Evolutionary conservation across 2,329 filamentous ascomycete genomes (phyloP), one percentile per base, ranked within the genome.

Genomic region (Venturia pyrina): DNA sequence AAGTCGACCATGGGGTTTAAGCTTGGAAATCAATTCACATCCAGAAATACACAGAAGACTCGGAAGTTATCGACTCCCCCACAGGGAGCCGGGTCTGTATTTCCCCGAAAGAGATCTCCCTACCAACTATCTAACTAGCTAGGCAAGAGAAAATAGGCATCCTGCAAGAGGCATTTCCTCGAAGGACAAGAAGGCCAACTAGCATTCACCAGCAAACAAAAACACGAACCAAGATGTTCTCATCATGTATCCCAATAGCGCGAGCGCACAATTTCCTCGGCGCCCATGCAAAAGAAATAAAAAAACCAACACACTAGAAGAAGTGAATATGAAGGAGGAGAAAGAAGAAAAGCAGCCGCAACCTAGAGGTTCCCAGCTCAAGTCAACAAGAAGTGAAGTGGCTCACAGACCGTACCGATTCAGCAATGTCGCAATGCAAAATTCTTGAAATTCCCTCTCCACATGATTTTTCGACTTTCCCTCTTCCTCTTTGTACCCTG

Each of bases 371-470:
- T 15, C n/a, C 24, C 50, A 37, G 19, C 53, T n/a, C 53, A 13
- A 37, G n/a, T 59, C 53, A 11, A 59, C 15, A 37, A 59, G 17
- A 59, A 59, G 32, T 19, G 15, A 37, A 37, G 28, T 28, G 32
- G 5, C 28, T 37, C 13, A 37, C 37, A 21, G 15, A 15, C 24
- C 28, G 17, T 28, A 32, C 53, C 15, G 10, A n/a, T n/a, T 34
- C 19, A 59, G 32, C 53, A 59, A 59, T 37, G 32, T 37, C 53
- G 28, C 53, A 59, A 59, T 59, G 28, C 53, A 59, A 59, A 59
- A 59, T 59, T 13, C 32, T 37, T n/a, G 53, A 59, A 59, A 59
- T 59, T 59, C 32, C 28, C 32, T 28, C 28, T n/a, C 28, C 53
- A 37, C 5, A 59, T 59, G 8, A 37, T 37, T 32, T 56, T 56